Conservation (phyloP, 192 early-diverging fungal species). For the Linnemannia zychae region DNA sequence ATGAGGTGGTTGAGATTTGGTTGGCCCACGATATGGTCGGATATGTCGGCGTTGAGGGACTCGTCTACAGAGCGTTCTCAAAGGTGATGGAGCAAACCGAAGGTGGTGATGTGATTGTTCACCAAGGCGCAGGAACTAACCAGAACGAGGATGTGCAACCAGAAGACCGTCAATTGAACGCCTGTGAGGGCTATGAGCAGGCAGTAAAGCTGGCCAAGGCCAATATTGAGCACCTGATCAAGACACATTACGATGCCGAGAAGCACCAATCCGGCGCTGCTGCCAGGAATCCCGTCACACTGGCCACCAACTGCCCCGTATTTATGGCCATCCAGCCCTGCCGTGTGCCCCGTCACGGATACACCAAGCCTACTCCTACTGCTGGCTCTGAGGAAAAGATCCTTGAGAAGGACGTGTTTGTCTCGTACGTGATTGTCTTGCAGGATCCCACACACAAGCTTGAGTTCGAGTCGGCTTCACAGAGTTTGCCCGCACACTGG, state of each 20-base stretch:
- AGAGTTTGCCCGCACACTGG: conserved; percentile 67
- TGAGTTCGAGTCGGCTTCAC: conserved; percentile 65
- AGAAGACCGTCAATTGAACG: conserved; percentile 61
- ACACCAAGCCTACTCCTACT: conserved; percentile 17
- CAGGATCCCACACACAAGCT: conserved; percentile 68
- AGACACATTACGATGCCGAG: conserved; percentile 59
- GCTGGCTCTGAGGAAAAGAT: conserved; percentile 22
- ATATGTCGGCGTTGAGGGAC: conserved; percentile 65
- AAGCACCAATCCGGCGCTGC: conserved; percentile 16
- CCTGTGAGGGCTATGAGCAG: conserved; percentile 69
- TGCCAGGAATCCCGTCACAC: conserved; percentile 42
- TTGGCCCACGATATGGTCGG: conserved; percentile 69
- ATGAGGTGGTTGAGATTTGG: conserved; percentile 74
- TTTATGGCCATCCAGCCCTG: conserved; percentile 72
- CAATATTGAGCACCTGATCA: conserved; percentile 69
- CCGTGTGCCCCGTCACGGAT: conserved; percentile 56
- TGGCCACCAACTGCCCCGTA: conserved; percentile 67
- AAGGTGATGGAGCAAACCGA: conserved; percentile 73
- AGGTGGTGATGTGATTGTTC: conserved; percentile 68
- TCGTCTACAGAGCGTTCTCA: conserved; percentile 68
- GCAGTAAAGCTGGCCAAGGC: conserved; percentile 70
- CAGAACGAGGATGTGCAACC: conserved; percentile 43
- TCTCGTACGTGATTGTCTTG: conserved; percentile 62
- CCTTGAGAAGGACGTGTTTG: conserved; percentile 44
- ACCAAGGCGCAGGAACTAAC: conserved; percentile 53